phyloP scores from a whole-genome alignment of 192 early-diverging fungal species.

The Linnemannia schmuckeri region DNA sequence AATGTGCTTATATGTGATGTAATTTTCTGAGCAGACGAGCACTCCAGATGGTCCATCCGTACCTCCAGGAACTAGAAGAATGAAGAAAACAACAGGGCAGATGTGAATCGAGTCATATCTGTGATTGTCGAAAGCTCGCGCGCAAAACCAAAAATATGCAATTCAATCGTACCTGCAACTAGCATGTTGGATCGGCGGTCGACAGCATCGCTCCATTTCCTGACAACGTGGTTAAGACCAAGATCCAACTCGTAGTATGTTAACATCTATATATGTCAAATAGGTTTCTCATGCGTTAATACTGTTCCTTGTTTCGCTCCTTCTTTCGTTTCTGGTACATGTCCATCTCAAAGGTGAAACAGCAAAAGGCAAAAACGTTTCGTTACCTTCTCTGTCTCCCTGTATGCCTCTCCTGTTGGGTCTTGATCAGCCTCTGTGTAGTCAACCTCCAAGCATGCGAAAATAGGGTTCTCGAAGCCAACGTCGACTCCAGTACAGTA shows the following conservation, averaged over 20 bases:
- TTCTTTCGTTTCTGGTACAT: not conserved
- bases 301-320: not conserved
- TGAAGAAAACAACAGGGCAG: not conserved
- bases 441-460: constrained; percentile 92
- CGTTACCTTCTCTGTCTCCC: constrained; percentile 77
- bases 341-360: not conserved
- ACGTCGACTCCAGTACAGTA: constrained; percentile 94
- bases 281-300: not conserved
- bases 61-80: constrained; percentile 82
- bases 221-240: constrained; percentile 97
- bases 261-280: constrained; percentile 65
- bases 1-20: constrained; percentile 89
- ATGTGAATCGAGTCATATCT: not conserved
- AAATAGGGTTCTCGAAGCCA: constrained; percentile 98
- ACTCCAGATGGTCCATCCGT: constrained; percentile 97
- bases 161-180: constrained; percentile 69
- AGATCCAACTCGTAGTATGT: constrained; percentile 98
- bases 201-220: constrained; percentile 93
- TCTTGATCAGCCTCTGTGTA: constrained; percentile 88
- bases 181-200: constrained; percentile 82
- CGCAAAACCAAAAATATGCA: not conserved
- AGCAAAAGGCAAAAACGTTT: not conserved
- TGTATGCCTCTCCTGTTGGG: constrained; percentile 76
- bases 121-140: not conserved
- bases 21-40: constrained; percentile 93